A percentile compares a stretch with the other conserved stretches of the same genome.
These are phyloP conservation scores for Phytophthora sojae DNA, from an alignment of 352 stramenopile genomes.

Conservation along the genomic window DNA sequence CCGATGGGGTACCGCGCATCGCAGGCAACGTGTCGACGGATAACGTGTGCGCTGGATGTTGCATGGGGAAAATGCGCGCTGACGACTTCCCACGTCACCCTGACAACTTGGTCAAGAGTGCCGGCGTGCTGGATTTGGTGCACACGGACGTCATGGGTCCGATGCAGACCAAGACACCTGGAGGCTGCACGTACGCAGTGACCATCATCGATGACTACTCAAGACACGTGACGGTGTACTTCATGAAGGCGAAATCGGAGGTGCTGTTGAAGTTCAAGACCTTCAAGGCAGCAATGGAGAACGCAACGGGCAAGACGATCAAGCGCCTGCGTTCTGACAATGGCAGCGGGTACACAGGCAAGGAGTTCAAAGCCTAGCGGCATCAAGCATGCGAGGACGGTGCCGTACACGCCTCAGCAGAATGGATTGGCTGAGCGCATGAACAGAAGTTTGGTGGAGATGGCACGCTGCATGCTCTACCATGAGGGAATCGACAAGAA, in stretches of 20 bases:
- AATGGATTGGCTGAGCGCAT: conserved; percentile 33
- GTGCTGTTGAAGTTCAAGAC: neutral
- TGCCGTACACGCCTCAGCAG: conserved; percentile 30
- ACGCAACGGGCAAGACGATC: conserved; percentile 10
- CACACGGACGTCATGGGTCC: conserved; percentile 28
- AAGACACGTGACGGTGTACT: conserved; percentile 23
- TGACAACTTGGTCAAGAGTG: conserved; percentile 22
- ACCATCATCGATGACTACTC: conserved; percentile 32
- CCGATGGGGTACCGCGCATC: neutral
- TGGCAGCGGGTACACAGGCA: neutral
- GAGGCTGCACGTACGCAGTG: conserved; percentile 12
- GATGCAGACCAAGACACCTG: conserved; percentile 18
- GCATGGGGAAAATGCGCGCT: neutral
- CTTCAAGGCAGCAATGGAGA: conserved; percentile 2
- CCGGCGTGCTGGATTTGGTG: conserved; percentile 2
- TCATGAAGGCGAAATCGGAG: conserved; percentile 9
- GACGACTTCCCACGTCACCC: conserved; percentile 6
- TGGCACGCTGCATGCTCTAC: conserved; percentile 20
- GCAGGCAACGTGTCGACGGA: neutral
- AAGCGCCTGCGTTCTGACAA: neutral
- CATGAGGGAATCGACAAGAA: conserved; percentile 6
- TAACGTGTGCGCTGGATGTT: neutral
- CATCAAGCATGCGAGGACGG: conserved; percentile 6
- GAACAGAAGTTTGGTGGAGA: conserved; percentile 28
- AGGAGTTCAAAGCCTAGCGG: neutral